Evolutionary conservation across 257 asterid species (phyloP).

Genomic region (Fraxinus anomala): DNA sequence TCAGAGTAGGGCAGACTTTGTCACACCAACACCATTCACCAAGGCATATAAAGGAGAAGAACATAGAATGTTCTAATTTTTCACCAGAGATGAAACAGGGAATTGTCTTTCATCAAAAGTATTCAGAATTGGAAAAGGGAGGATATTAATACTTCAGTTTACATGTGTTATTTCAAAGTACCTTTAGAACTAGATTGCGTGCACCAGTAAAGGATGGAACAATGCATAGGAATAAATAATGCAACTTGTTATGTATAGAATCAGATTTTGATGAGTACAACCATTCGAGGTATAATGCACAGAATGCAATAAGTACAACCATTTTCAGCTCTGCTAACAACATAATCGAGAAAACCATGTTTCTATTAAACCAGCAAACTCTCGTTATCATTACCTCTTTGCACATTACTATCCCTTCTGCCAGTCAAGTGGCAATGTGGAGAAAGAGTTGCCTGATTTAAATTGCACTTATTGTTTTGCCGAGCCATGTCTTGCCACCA

Average conservation of each 20-base stretch:
- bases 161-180: not conserved
- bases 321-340: not conserved
- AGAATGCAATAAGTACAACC: too few species aligned
- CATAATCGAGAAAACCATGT: not conserved
- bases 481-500: conserved; percentile 99
- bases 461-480: conserved; percentile 62
- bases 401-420: conserved; percentile 40
- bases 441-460: conserved; percentile 35
- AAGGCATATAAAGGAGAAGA: not conserved
- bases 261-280: not conserved
- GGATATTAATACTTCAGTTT: not conserved
- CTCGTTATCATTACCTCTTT: conserved; percentile 55
- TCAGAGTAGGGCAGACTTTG: not conserved
- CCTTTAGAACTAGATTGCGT: not conserved
- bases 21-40: not conserved
- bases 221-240: not conserved
- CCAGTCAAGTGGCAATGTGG: conserved; percentile 34
- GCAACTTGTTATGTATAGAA: not conserved
- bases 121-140: not conserved
- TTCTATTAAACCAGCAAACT: conserved; percentile 18
- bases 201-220: not conserved
- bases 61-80: not conserved
- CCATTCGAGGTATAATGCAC: conserved; percentile 4
- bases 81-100: not conserved
- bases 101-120: not conserved